Conservation (phyloP, 2,329 filamentous ascomycete species). For the Plenodomus lindquistii region DNA sequence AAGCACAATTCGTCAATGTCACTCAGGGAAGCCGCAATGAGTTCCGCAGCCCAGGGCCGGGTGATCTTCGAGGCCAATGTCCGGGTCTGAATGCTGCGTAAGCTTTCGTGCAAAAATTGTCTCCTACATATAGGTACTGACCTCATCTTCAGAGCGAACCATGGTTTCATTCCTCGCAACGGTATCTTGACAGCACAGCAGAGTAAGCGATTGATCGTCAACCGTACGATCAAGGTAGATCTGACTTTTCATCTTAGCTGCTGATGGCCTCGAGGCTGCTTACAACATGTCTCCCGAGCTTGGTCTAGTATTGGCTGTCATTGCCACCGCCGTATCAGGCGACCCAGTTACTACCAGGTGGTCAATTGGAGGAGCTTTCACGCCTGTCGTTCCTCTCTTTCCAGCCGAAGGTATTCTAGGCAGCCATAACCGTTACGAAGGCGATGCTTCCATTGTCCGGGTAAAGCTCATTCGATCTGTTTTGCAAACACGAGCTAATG, state of each 20-base stretch:
- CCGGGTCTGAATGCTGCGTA: conserved; percentile 35
- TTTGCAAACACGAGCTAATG: too few species aligned
- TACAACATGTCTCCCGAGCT: conserved; percentile 21
- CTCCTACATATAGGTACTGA: too few species aligned
- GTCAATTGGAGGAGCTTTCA: conserved; percentile 17
- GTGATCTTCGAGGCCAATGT: conserved; percentile 31
- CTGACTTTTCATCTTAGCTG: background rate
- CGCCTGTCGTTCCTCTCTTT: conserved; percentile 17
- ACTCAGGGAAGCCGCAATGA: conserved; percentile 11
- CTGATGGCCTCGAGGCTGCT: conserved; percentile 16
- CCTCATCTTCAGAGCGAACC: conserved; percentile 23
- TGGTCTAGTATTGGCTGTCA: conserved; percentile 14
- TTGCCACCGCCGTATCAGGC: conserved; percentile 15
- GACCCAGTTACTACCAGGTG: conserved; percentile 17
- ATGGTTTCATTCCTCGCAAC: conserved; percentile 36
- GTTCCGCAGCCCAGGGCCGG: background rate
- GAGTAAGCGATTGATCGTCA: background rate
- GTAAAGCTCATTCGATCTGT: conserved; percentile 5
- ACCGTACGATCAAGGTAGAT: background rate
- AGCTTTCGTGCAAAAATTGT: background rate
- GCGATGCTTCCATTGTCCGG: conserved; percentile 21
- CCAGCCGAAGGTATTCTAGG: conserved; percentile 16
- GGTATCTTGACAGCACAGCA: conserved; percentile 23
- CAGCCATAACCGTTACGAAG: conserved; percentile 23
- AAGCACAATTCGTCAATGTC: conserved; percentile 14